Conservation (phyloP, 2,329 filamentous ascomycete species). For the Chaetomium sp. region DNA sequence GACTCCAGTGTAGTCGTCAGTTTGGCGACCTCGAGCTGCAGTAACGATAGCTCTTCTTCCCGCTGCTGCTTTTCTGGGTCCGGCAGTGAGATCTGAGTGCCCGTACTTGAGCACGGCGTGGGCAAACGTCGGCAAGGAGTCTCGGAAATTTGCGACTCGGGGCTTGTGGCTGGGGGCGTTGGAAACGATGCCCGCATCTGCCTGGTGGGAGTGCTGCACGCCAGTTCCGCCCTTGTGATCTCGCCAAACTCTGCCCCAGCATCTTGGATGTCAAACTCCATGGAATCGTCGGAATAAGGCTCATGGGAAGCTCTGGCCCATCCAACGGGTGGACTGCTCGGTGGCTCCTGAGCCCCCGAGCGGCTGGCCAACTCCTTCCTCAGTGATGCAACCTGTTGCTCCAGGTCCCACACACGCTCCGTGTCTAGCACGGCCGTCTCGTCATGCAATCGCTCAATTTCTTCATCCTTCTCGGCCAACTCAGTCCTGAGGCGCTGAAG, state of each 20-base stretch:
- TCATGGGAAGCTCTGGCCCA: conserved; percentile 57
- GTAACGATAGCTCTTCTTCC: conserved; percentile 51
- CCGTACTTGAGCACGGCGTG: conserved; percentile 40
- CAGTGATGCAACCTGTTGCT: conserved; percentile 42
- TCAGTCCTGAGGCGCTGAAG: conserved; percentile 52
- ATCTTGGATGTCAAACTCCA: conserved; percentile 44
- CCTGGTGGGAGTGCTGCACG: conserved; percentile 54
- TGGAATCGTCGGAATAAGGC: conserved; percentile 50
- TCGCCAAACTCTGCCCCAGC: conserved; percentile 50
- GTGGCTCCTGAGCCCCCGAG: conserved; percentile 29
- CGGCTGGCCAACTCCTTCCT: conserved; percentile 38
- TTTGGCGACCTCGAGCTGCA: conserved; percentile 53
- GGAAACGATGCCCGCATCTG: conserved; percentile 50
- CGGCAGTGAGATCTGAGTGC: conserved; percentile 47
- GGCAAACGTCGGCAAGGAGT: conserved; percentile 45
- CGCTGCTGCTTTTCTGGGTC: conserved; percentile 48
- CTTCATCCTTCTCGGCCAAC: conserved; percentile 53
- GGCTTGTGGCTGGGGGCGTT: conserved; percentile 59
- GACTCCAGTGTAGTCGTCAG: conserved; percentile 51
- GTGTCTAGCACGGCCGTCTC: conserved; percentile 54
- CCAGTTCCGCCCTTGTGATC: conserved; percentile 53
- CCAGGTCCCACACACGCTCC: conserved; percentile 43
- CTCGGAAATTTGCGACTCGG: conserved; percentile 37
- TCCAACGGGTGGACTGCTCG: conserved; percentile 42
- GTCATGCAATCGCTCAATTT: conserved; percentile 56